Evolutionary conservation across 225 moss, liverwort and hornwort species (phyloP), one percentile per base, ranked within the genome.

Genomic region (Marchantia polymorpha): DNA sequence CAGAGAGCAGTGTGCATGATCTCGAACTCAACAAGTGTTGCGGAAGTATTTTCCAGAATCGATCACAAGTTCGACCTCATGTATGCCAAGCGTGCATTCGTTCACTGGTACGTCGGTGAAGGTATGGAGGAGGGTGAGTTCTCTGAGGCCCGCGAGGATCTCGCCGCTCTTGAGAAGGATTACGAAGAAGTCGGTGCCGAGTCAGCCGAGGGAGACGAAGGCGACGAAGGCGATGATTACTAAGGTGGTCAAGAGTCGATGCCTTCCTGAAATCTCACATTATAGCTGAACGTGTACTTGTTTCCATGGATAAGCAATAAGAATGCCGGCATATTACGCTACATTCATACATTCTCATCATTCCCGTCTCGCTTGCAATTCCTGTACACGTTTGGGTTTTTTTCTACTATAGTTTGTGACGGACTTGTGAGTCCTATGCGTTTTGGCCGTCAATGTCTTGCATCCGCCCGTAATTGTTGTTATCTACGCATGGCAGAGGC

Each of bases 91-190:
- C 84, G 84, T 12, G 86, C 83, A 8, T 86, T 86, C 73, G 86
- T 86, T 12, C 86, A 86, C 60, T 86, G 86, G 86, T 86, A 86
- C 80, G 86, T 86, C 31, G 86, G 86, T 49, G 86, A 86, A 59
- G 86, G 86, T 25, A 86, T 86, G 86, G 86, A 86, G 80, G 86
- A 86, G 79, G 86, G 86, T 27, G 86, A 86, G 72, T 86, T 86
- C 53, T 86, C 86, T 25, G 86, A 86, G 64, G 86, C 86, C 19
- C 70, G 86, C n/a, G 86, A 86, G 66, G 86, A 86, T 78, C 81
- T 84, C 12, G 84, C 84, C 7, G 84, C 84, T 63, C 68, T 84
- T 23, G 84, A 84, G 72, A 84, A 86, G 73, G 86, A 86, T 53
- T 86, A 86, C 71, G 86, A 86, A 25, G 86, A 86, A 80, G 86